Evolutionary conservation across 2,329 filamentous ascomycete genomes (phyloP).

Genomic region (Trichophyton mentagrophytes): DNA sequence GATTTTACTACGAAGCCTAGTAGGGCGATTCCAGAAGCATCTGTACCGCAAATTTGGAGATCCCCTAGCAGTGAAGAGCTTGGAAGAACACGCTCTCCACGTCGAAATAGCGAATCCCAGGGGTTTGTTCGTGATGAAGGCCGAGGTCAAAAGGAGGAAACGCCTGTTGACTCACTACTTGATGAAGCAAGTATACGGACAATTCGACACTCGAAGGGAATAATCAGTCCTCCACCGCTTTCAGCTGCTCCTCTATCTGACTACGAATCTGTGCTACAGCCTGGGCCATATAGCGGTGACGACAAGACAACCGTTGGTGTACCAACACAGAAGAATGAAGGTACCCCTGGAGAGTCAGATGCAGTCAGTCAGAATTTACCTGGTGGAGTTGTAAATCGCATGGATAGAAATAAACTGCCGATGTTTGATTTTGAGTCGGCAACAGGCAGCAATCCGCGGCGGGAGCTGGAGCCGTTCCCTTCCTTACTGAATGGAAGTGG

Average conservation of each 20-base stretch:
- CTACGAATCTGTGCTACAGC: background rate
- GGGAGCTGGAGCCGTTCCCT: conserved; percentile 9
- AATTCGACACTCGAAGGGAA: background rate
- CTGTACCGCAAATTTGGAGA: background rate
- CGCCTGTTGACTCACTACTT: background rate
- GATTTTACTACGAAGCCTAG: background rate
- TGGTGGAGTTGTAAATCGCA: background rate
- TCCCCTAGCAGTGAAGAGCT: background rate
- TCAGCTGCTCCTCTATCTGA: background rate
- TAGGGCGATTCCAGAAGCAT: background rate
- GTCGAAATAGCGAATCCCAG: background rate
- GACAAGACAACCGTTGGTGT: background rate
- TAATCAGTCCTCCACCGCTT: background rate
- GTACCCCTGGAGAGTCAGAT: background rate
- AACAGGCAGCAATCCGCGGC: background rate
- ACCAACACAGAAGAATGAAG: background rate
- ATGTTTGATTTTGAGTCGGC: conserved; percentile 11
- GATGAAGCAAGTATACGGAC: background rate
- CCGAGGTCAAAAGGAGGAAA: background rate
- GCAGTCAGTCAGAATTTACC: background rate
- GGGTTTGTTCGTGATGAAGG: no score
- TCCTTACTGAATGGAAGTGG: background rate
- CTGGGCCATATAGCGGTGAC: background rate
- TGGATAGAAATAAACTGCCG: background rate
- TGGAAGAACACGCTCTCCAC: background rate